Evolutionary conservation across 768 basidiomycete species (phyloP).

Genomic region (Piloderma croceum): DNA sequence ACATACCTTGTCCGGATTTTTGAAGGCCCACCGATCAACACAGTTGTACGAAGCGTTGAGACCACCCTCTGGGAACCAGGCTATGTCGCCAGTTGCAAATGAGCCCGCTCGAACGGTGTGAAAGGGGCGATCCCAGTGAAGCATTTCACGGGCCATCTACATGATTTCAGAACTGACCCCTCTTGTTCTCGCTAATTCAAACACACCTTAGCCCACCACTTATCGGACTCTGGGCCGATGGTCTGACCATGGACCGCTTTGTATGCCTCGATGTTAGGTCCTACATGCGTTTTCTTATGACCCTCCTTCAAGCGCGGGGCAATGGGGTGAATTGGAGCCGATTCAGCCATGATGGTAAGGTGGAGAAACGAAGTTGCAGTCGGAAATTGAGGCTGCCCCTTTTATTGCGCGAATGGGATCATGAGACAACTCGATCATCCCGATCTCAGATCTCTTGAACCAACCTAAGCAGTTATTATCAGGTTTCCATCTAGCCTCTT

Average conservation of each 20-base stretch:
- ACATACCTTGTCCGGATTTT: slow-evolving; percentile 71
- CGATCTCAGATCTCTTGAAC: too few species aligned
- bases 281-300: slow-evolving; percentile 67
- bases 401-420: neutral
- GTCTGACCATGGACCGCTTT: slow-evolving; percentile 59
- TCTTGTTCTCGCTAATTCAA: neutral
- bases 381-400: neutral
- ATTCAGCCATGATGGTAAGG: slow-evolving; percentile 35
- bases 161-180: slow-evolving; percentile 2
- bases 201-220: slow-evolving; percentile 82
- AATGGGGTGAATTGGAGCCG: slow-evolving; percentile 56
- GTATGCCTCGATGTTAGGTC: slow-evolving; percentile 76
- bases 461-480: too few species aligned
- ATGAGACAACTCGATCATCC: too few species aligned
- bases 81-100: slow-evolving; percentile 81
- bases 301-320: slow-evolving; percentile 68
- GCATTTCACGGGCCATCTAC: slow-evolving; percentile 64
- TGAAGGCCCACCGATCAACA: slow-evolving; percentile 93
- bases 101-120: slow-evolving; percentile 76
- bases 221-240: slow-evolving; percentile 70
- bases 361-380: neutral
- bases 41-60: slow-evolving; percentile 96
- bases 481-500: too few species aligned
- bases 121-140: slow-evolving; percentile 90
- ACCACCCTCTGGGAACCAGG: slow-evolving; percentile 95